A percentile compares a stretch with the other conserved stretches of the same genome.
Evolutionary conservation across 1,139 yeast genomes (phyloP).

Genomic region (Pichia inconspicua): DNA sequence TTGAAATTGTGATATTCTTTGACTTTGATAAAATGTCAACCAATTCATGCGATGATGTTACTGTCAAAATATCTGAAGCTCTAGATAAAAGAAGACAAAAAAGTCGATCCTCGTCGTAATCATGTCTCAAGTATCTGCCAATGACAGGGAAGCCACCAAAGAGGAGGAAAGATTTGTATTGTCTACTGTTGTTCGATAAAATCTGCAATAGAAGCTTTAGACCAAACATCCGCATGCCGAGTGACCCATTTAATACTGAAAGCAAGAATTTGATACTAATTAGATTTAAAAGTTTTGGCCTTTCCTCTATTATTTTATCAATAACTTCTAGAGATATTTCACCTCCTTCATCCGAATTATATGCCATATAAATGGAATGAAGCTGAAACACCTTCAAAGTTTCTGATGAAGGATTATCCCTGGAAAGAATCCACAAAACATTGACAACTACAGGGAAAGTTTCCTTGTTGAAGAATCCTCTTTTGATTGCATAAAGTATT

Average conservation of each 20-base stretch:
- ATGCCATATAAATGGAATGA: conserved; percentile 33
- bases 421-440: conserved; percentile 33
- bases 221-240: conserved; percentile 39
- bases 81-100: background rate
- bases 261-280: conserved; percentile 46
- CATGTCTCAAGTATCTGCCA: conserved; percentile 36
- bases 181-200: background rate
- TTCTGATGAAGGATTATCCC: conserved; percentile 33
- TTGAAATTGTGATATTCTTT: background rate
- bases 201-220: conserved; percentile 20
- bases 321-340: conserved; percentile 6
- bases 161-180: conserved; percentile 35
- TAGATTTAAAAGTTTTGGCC: conserved; percentile 2
- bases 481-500: conserved; percentile 45
- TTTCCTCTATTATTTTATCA: conserved; percentile 2
- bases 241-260: conserved; percentile 39
- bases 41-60: background rate
- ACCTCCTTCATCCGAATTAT: conserved; percentile 4
- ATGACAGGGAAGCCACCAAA: conserved; percentile 51
- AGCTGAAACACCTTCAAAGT: conserved; percentile 34
- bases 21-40: background rate
- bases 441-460: conserved; percentile 31
- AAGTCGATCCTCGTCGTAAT: conserved; percentile 37
- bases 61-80: background rate
- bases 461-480: conserved; percentile 31